Evolutionary conservation across 2,329 filamentous ascomycete genomes (phyloP).

Genomic region (Fusarium proliferatum): DNA sequence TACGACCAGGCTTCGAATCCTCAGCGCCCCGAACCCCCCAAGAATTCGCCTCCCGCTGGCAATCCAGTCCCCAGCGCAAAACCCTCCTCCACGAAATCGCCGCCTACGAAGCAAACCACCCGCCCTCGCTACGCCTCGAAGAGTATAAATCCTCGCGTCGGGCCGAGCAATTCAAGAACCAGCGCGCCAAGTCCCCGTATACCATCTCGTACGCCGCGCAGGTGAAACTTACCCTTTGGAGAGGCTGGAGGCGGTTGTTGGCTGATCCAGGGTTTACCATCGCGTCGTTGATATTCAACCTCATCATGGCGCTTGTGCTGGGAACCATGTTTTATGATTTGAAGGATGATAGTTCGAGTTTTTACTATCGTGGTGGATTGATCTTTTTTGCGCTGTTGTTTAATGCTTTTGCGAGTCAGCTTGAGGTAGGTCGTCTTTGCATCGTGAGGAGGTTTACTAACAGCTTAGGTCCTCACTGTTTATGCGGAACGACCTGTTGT

Average conservation of each 20-base stretch:
- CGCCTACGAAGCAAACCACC: slow-evolving; percentile 44
- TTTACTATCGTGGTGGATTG: slow-evolving; percentile 59
- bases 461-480: slow-evolving; percentile 39
- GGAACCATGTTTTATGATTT: slow-evolving; percentile 64
- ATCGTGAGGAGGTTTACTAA: not conserved
- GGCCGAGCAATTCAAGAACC: slow-evolving; percentile 47
- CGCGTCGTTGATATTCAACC: slow-evolving; percentile 55
- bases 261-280: slow-evolving; percentile 55
- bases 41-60: slow-evolving; percentile 52
- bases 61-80: slow-evolving; percentile 40
- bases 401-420: slow-evolving; percentile 57
- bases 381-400: slow-evolving; percentile 65
- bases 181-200: slow-evolving; percentile 59
- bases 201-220: slow-evolving; percentile 60
- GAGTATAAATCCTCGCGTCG: slow-evolving; percentile 39
- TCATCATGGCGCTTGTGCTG: slow-evolving; percentile 63
- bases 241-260: slow-evolving; percentile 53
- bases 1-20: slow-evolving; percentile 48
- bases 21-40: slow-evolving; percentile 51
- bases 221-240: slow-evolving; percentile 55
- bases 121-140: slow-evolving; percentile 21
- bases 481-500: slow-evolving; percentile 49
- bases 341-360: slow-evolving; percentile 55
- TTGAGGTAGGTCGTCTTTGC: slow-evolving; percentile 41
- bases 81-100: slow-evolving; percentile 46